A percentile compares a stretch with the other conserved stretches of the same genome.
phyloP scores from a whole-genome alignment of 441 rosid species.

The Euphorbia schlechtendalii region DNA sequence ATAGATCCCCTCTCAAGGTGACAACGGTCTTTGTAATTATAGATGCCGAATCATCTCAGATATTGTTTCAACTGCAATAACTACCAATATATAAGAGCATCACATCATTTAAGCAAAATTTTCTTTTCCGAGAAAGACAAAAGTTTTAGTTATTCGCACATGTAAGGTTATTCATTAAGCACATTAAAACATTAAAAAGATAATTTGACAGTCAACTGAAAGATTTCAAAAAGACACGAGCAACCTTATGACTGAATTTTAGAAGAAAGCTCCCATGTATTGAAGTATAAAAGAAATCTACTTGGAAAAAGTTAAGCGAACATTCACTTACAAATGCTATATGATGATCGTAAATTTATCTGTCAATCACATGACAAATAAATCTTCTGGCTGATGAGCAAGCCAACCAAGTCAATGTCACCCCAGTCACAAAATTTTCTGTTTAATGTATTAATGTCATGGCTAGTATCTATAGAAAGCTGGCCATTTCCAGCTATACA shows the following conservation, averaged over 20 bases:
- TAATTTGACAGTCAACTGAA: background rate
- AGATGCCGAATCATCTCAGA: background rate
- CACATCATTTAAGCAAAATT: background rate
- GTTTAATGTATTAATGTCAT: background rate
- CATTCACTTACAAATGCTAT: background rate
- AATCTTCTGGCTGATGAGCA: background rate
- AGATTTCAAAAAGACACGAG: background rate
- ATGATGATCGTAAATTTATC: background rate
- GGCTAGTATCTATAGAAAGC: background rate
- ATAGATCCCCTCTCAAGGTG: background rate
- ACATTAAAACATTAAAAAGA: background rate
- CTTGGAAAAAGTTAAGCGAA: background rate
- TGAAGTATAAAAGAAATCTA: background rate
- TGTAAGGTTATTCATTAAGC: background rate
- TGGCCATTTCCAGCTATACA: background rate
- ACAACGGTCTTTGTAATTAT: background rate
- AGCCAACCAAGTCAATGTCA: background rate
- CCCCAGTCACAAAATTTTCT: background rate
- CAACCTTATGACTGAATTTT: background rate
- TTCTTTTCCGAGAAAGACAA: background rate
- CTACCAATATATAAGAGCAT: background rate
- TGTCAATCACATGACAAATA: background rate
- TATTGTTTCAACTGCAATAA: background rate
- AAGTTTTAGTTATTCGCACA: background rate
- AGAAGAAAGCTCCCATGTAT: background rate